A percentile compares a stretch with the other conserved stretches of the same genome.
Evolutionary conservation across 2,329 filamentous ascomycete species (phyloP).

Genomic region (Botryotinia narcissicola): DNA sequence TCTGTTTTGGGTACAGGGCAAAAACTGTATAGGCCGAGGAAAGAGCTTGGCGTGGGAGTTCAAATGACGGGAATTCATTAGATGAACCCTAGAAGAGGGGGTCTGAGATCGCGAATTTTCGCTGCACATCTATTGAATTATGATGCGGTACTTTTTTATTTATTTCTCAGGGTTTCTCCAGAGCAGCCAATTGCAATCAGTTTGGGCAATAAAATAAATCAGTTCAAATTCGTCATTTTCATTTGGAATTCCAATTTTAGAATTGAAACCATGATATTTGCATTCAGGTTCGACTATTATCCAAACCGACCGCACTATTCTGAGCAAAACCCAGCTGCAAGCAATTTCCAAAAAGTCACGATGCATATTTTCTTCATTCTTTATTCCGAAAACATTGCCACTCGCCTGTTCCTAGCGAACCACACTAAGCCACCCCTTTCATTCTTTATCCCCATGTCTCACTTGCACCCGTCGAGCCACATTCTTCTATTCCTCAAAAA

Average conservation of each 20-base stretch:
- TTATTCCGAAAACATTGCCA: slow-evolving; percentile 10
- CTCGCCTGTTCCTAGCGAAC: slow-evolving; percentile 9
- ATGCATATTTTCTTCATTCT: background rate
- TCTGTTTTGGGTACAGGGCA: background rate
- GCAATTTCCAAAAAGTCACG: background rate
- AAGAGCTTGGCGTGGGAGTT: background rate
- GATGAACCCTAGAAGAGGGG: too few species aligned
- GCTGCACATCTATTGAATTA: background rate
- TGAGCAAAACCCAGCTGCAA: background rate
- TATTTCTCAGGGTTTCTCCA: background rate
- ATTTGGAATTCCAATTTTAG: background rate
- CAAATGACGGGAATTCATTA: background rate
- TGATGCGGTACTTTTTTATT: too few species aligned
- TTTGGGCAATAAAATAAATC: background rate
- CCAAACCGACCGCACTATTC: background rate
- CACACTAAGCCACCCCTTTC: background rate
- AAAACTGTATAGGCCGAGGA: background rate
- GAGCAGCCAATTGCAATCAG: background rate
- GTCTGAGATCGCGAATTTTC: too few species aligned
- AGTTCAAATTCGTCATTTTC: background rate
- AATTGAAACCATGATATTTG: background rate
- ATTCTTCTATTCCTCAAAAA: slow-evolving; percentile 1
- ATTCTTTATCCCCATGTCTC: slow-evolving; percentile 13
- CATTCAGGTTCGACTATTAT: background rate
- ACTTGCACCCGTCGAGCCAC: background rate